Evolutionary conservation across 352 stramenopile species (phyloP), one percentile per base, ranked within the genome.

Genomic region (Achlya hypogyna): DNA sequence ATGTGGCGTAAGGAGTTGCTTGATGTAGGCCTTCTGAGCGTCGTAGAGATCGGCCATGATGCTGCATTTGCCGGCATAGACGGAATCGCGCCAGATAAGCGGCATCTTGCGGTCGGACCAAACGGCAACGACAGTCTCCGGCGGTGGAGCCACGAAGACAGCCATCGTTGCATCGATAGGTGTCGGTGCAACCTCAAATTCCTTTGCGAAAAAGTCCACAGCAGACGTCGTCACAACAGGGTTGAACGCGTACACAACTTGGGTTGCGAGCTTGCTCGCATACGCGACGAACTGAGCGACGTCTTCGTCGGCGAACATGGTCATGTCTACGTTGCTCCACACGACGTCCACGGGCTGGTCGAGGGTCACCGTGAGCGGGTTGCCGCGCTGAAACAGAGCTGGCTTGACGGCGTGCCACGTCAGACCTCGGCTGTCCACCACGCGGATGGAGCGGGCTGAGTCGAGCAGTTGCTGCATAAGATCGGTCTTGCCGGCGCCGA

Each of bases 101-200:
- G 59, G 59, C 59, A 66, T 66, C 47, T 66, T 54, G 29, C 59
- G 59, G 47, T 66, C 59, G 1, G 59, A 52, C 59, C 59, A 66
- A 9, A 54, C 59, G 0, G 32, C 35, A 0, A 66, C 59, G 25
- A 66, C 59, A 12, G 35, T 5, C 8, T 12, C 2, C 1, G 49
- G 49, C 38, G 38, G 12, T 3, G 12, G 12, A 1, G 2, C 12
- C 31, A 56, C 2, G 25, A 56, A 8, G 2, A 56, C 49, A n/a
- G 49, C 25, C 2, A 56, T 12, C 5, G 54, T 35, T 6, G 59
- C 1, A 27, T 54, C 10, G 16, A 35, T n/a, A 6, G 4, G 3
- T 9, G n/a, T n/a, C 3, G 23, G 31, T 35, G 31, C 18, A 27
- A 54, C 23, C 16, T 1, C 20, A 9, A 38, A n/a, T 20, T 56